Conservation (phyloP, 257 asterid species). For the Primulina tabacum region DNA sequence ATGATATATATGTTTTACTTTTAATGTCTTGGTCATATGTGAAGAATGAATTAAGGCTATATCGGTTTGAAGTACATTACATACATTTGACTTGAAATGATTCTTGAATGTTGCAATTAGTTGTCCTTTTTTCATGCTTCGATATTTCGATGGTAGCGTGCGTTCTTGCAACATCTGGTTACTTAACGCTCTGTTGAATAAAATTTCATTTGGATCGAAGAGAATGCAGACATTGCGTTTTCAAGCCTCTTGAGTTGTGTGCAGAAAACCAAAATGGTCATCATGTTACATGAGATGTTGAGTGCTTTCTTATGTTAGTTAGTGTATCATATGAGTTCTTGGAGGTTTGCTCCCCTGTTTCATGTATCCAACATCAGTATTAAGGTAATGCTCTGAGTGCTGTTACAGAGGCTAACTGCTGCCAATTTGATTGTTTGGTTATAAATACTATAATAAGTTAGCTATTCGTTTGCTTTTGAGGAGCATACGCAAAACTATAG, state of each 20-base stretch:
- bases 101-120: neutral
- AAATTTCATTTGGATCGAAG: neutral
- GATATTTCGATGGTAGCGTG: neutral
- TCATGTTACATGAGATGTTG: neutral
- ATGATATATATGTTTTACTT: conserved; percentile 11
- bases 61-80: neutral
- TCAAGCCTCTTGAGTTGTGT: too few species aligned
- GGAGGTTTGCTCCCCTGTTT: neutral
- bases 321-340: neutral
- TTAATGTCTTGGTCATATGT: neutral
- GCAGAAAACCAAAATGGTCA: too few species aligned
- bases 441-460: too few species aligned
- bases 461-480: too few species aligned
- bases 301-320: neutral
- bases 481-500: too few species aligned
- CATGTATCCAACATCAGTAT: neutral
- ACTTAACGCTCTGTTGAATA: neutral
- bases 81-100: neutral
- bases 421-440: too few species aligned
- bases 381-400: neutral
- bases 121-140: neutral
- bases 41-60: neutral
- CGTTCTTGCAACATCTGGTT: neutral
- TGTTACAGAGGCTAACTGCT: too few species aligned
- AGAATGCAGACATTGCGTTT: neutral